Base-by-base conservation (phyloP, 306 rosid species). In the Glycine soja region DNA sequence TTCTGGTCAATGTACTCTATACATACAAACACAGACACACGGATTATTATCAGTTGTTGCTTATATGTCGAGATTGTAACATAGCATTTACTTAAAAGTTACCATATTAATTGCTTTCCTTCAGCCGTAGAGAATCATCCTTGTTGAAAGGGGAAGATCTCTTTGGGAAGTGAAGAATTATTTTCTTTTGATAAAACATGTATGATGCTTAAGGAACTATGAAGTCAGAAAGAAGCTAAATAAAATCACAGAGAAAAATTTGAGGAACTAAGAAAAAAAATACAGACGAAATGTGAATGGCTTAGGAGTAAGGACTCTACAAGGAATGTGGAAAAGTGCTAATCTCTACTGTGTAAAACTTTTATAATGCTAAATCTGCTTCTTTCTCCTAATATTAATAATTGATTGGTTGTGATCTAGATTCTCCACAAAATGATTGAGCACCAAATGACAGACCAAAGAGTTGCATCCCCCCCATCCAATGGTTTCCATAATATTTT, bases 301-400 rank as follows among this genome's bases (percentile, higher is more conserved):
- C 76, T 19, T 70, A 46, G 73, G 76, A 76, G 48, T 81, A 38
- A 74, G 51, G 58, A 61, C 50, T 36, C 68, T 54, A 32, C 76
- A 45, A 14, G 65, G 36, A 78, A 54, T 15, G 74, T 24, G 52
- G 74, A 61, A 45, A 58, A 66, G 59, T 78, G 16, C 43, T 53
- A 43, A 5, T 72, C 30, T 18, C 11, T 70, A 34, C n/a, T 18
- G 68, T 67, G 24, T 70, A 42, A n/a, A 72, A 65, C 30, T 45
- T 72, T 47, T 64, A 19, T 32, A 10, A 72, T 40, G 48, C 42
- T 18, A 67, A 67, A 45, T 32, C 15, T 18, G 53, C 43, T 80
- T 48, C 64, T 34, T 12, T 24, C 54, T 12, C 15, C 47, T 24
- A 24, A 24, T 24, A 24, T 24, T 48, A 71, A 38, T 30, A 51